These are phyloP conservation scores for Purpureocillium lavendulum DNA, from an alignment of 2,329 filamentous ascomycete species.

Conservation along the genomic window DNA sequence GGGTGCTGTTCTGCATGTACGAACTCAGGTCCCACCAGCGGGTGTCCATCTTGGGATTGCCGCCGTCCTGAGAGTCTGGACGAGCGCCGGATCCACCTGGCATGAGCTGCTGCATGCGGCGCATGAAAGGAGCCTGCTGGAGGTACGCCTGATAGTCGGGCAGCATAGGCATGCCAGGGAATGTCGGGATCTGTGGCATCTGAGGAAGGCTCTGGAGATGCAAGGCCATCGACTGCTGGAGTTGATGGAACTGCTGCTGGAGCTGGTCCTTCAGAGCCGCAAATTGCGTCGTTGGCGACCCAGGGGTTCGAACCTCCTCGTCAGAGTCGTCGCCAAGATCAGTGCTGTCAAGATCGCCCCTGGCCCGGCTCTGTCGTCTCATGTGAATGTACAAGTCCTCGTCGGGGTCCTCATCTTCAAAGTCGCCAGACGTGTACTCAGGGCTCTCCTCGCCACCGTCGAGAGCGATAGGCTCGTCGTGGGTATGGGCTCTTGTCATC, in stretches of 20 bases:
- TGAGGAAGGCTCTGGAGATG: conserved; percentile 54
- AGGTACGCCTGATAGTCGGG: conserved; percentile 66
- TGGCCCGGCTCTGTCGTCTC: conserved; percentile 20
- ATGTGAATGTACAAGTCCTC: conserved; percentile 27
- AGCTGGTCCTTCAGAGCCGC: conserved; percentile 69
- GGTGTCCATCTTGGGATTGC: conserved; percentile 36
- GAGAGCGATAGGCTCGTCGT: conserved; percentile 28
- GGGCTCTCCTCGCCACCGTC: conserved; percentile 33
- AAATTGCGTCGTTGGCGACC: conserved; percentile 51
- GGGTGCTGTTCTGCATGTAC: conserved; percentile 36
- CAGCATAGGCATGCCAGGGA: conserved; percentile 52
- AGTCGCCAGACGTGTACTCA: conserved; percentile 37
- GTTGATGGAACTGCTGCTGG: conserved; percentile 63
- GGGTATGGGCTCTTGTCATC: conserved; percentile 23
- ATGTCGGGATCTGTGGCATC: conserved; percentile 47
- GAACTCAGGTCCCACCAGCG: conserved; percentile 64
- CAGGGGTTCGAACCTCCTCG: conserved; percentile 22
- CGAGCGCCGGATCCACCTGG: conserved; percentile 45
- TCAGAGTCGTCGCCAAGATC: conserved; percentile 30
- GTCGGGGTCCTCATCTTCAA: conserved; percentile 31
- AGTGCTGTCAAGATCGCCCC: conserved; percentile 22
- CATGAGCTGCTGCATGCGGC: conserved; percentile 64
- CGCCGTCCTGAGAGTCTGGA: conserved; percentile 36
- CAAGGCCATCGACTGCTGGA: conserved; percentile 63
- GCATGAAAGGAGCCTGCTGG: conserved; percentile 52